These are phyloP conservation scores for Eucalyptus rudis DNA, from an alignment of 345 rosid species.

Conservation along the genomic window DNA sequence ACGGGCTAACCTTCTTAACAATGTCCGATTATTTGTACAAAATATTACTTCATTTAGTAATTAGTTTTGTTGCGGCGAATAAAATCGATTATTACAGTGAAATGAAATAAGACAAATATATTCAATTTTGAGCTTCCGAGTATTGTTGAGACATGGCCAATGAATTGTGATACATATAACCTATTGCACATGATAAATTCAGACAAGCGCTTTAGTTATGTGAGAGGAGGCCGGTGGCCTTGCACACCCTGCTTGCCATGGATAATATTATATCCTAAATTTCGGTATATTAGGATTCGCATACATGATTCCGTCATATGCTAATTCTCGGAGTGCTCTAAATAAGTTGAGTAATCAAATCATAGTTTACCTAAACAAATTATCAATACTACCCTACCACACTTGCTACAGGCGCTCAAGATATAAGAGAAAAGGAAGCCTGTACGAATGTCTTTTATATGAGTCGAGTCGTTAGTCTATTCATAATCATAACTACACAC, in stretches of 20 bases:
- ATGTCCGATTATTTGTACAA: background rate
- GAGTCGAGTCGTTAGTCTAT: background rate
- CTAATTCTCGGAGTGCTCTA: background rate
- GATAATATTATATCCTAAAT: background rate
- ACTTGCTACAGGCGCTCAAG: background rate
- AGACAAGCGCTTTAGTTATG: background rate
- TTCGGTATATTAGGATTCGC: background rate
- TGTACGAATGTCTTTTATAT: background rate
- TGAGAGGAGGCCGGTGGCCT: background rate
- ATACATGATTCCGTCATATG: background rate
- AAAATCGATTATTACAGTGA: background rate
- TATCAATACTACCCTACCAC: background rate
- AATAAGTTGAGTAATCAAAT: background rate
- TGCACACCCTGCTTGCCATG: background rate
- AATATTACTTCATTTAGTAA: background rate
- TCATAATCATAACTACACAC: background rate
- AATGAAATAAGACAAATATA: background rate
- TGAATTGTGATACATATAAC: background rate
- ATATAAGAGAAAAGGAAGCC: background rate
- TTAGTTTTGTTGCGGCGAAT: background rate
- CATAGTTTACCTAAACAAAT: background rate
- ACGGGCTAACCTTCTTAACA: background rate
- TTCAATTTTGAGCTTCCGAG: background rate
- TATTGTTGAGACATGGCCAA: background rate
- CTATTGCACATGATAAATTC: background rate